phyloP scores from a whole-genome alignment of 495 filamentous ascomycete species.

The Penicillium lagena region DNA sequence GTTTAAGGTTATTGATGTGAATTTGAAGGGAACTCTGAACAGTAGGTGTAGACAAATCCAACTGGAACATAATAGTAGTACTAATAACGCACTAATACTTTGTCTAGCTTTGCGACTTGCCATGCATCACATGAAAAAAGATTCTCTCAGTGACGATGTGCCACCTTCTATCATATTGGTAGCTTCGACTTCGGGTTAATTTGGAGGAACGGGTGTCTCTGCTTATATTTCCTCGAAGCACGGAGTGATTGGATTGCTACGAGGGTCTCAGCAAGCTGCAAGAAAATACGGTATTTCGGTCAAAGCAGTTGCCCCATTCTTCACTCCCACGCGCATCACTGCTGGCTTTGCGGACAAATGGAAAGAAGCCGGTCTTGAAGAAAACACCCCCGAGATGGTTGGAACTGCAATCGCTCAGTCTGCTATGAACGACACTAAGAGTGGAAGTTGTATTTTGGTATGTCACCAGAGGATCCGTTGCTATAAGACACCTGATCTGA shows the following conservation, averaged over 20 bases:
- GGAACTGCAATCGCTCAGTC: slow-evolving; percentile 13
- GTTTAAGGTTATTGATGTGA: slow-evolving; percentile 23
- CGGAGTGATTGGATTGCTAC: slow-evolving; percentile 21
- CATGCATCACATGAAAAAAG: slow-evolving; percentile 11
- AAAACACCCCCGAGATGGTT: slow-evolving; percentile 20
- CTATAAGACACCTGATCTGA: not conserved
- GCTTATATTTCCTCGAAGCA: slow-evolving; percentile 30
- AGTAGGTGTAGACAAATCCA: slow-evolving; percentile 8
- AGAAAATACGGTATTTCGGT: slow-evolving; percentile 11
- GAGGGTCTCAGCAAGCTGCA: slow-evolving; percentile 16
- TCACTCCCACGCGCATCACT: slow-evolving; percentile 22
- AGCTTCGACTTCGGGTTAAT: slow-evolving; percentile 22
- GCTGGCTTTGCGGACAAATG: slow-evolving; percentile 14
- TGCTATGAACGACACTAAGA: slow-evolving; percentile 6
- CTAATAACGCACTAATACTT: no score
- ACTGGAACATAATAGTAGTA: not conserved
- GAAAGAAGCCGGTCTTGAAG: slow-evolving; percentile 12
- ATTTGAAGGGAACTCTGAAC: slow-evolving; percentile 30
- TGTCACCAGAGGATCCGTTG: not conserved
- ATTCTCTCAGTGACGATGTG: not conserved
- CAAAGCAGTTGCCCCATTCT: slow-evolving; percentile 24
- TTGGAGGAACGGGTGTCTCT: slow-evolving; percentile 21
- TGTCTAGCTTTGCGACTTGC: slow-evolving; percentile 10
- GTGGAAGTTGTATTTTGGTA: slow-evolving; percentile 16
- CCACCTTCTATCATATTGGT: slow-evolving; percentile 14